Evolutionary conservation across 768 basidiomycete genomes (phyloP), one percentile per base, ranked within the genome.

Genomic region (Gelatoporia subvermispora): DNA sequence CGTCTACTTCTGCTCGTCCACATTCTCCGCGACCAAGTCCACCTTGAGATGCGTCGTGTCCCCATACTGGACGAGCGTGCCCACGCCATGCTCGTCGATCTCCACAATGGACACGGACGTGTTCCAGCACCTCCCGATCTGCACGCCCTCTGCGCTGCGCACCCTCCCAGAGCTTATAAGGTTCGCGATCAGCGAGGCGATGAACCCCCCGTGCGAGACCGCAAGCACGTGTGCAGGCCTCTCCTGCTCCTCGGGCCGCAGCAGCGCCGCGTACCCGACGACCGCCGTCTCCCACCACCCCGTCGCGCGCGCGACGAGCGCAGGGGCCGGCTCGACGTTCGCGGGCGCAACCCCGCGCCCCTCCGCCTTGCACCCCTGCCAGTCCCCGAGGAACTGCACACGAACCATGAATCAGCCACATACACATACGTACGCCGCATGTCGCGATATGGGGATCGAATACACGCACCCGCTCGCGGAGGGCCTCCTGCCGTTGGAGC

Each of bases 181-280:
- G 35, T 60, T 65, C 17, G 68, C 68, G 49, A 84, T 67, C 46
- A 89, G 69, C 23, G 70, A 68, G 17, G 66, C 65, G 50, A 89
- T 85, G 56, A 77, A 73, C 0, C 77, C 85, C 2, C 85, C 85
- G 48, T 91, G 88, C 36, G 81, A 77, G 50, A 79, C 76, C 11
- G 82, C 74, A 24, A 91, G 71, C 39, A 87, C 69, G 49, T 73
- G 64, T 45, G 64, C 60, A 31, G 73, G 62, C 53, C 41, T 62
- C 22, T 53, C 45, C 20, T 17, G 28, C 41, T 21, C 47, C 16
- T 39, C 45, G 31, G 28, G 20, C n/a, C 25, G 3, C 25, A 16
- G 39, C 41, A 44, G 34, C 42, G 51, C 41, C 17, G 61, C 59
- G 49, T 62, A 60, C 11, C 67, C 56, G 21, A 71, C 46, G 43